A percentile compares a stretch with the other conserved stretches of the same genome.
Conservation (phyloP, 2,329 filamentous ascomycete genomes). For the Parafenestella ontariensis region DNA sequence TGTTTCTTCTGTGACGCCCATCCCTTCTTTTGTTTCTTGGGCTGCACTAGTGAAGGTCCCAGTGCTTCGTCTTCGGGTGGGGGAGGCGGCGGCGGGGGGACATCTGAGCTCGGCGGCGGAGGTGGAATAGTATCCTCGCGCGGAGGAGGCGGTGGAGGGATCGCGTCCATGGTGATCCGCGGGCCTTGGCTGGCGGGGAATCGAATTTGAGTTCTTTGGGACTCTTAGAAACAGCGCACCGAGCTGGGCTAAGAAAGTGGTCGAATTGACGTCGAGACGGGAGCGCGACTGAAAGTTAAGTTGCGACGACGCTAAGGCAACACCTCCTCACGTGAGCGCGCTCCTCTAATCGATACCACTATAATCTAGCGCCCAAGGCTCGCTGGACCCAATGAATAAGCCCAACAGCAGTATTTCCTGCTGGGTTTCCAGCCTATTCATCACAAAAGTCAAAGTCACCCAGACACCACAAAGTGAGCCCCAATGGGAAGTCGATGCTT, state of each 20-base stretch:
- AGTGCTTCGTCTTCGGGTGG: conserved; percentile 32
- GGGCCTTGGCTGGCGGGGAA: background rate
- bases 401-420: background rate
- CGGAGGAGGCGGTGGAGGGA: conserved; percentile 50
- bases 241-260: background rate
- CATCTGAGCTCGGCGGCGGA: conserved; percentile 20
- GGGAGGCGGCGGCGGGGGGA: conserved; percentile 24
- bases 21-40: conserved; percentile 62
- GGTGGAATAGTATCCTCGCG: conserved; percentile 28
- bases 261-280: background rate
- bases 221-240: background rate
- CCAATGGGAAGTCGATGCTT: conserved; percentile 2
- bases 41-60: conserved; percentile 34
- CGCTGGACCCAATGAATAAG: background rate
- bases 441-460: background rate
- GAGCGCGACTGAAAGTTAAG: conserved; percentile 9
- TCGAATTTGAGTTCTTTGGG: background rate
- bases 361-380: background rate
- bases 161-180: conserved; percentile 7
- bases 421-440: background rate
- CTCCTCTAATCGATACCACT: background rate
- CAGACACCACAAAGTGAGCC: background rate
- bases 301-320: conserved; percentile 18
- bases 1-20: conserved; percentile 55
- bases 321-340: conserved; percentile 22